Evolutionary conservation across 768 basidiomycete genomes (phyloP).

Genomic region (Basidioascus undulatus): DNA sequence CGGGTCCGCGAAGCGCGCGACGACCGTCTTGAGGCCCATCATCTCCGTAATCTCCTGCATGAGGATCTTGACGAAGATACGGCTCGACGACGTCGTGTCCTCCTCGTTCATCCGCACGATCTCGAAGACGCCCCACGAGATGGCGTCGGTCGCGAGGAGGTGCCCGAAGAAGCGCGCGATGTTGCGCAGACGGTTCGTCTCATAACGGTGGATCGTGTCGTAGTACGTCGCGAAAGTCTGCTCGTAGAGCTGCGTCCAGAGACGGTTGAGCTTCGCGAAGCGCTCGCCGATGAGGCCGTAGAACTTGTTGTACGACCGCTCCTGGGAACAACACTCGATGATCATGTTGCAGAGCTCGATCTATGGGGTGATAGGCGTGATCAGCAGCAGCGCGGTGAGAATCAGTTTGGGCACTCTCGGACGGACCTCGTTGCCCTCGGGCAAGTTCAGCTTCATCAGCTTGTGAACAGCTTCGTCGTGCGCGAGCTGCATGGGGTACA

Average conservation of each 20-base stretch:
- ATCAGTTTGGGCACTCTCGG: neutral
- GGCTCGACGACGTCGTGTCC: constrained; percentile 80
- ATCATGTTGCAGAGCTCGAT: constrained; percentile 95
- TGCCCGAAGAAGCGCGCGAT: constrained; percentile 95
- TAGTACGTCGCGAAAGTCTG: constrained; percentile 72
- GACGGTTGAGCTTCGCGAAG: constrained; percentile 81
- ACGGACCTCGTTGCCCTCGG: constrained; percentile 78
- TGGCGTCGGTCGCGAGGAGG: constrained; percentile 55
- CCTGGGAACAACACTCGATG: constrained; percentile 98
- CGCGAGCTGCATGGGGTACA: constrained; percentile 31
- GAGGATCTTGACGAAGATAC: constrained; percentile 94
- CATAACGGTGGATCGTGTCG: constrained; percentile 90
- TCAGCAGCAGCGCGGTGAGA: neutral
- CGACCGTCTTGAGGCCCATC: constrained; percentile 68
- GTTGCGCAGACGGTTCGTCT: constrained; percentile 91
- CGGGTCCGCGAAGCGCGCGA: constrained; percentile 71
- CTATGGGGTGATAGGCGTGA: constrained; percentile 21
- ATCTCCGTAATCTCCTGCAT: constrained; percentile 85
- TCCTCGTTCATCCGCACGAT: constrained; percentile 87
- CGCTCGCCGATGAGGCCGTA: constrained; percentile 91
- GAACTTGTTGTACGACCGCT: constrained; percentile 91
- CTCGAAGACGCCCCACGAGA: constrained; percentile 70
- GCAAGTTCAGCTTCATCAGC: constrained; percentile 69
- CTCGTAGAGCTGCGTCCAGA: constrained; percentile 80
- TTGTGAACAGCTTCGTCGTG: constrained; percentile 99